Conservation (phyloP, 208 protist species). For the Leishmania braziliensis region DNA sequence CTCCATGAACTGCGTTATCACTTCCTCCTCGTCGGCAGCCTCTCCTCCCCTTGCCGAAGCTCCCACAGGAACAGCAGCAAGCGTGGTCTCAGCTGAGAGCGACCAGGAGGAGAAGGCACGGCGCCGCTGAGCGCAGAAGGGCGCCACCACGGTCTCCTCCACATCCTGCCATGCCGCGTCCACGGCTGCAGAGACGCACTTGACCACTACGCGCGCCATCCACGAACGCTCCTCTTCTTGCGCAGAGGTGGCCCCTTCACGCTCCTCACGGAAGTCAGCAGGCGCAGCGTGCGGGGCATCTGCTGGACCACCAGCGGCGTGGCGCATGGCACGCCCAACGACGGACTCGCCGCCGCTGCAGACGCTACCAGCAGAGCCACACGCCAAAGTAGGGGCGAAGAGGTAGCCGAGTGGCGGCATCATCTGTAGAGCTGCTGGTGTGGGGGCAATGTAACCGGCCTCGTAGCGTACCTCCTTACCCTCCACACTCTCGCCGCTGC, state of each 20-base stretch:
- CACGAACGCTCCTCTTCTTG: slow-evolving; percentile 22
- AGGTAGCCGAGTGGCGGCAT: slow-evolving; percentile 13
- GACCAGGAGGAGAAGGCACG: background rate
- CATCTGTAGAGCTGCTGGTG: background rate
- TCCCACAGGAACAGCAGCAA: background rate
- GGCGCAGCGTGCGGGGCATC: background rate
- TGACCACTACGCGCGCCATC: slow-evolving; percentile 33
- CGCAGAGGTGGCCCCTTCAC: background rate
- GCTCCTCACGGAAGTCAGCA: background rate
- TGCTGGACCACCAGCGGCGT: background rate
- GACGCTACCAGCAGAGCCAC: background rate
- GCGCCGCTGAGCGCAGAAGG: slow-evolving; percentile 10
- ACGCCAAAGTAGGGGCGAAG: slow-evolving; percentile 11
- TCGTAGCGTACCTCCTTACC: slow-evolving; percentile 3
- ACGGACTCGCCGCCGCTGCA: slow-evolving; percentile 5
- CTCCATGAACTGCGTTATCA: slow-evolving; percentile 46
- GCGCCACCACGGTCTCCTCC: slow-evolving; percentile 14
- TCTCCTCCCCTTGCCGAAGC: slow-evolving; percentile 1
- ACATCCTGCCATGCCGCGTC: slow-evolving; percentile 35
- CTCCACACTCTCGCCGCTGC: slow-evolving; percentile 2
- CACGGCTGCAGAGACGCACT: slow-evolving; percentile 31
- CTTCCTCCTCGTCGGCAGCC: slow-evolving; percentile 31
- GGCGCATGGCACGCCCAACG: slow-evolving; percentile 9
- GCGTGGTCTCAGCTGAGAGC: background rate
- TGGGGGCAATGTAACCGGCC: slow-evolving; percentile 1